phyloP scores from a whole-genome alignment of 1,284 basidiomycete species.

The Apiotrichum laibachii region DNA sequence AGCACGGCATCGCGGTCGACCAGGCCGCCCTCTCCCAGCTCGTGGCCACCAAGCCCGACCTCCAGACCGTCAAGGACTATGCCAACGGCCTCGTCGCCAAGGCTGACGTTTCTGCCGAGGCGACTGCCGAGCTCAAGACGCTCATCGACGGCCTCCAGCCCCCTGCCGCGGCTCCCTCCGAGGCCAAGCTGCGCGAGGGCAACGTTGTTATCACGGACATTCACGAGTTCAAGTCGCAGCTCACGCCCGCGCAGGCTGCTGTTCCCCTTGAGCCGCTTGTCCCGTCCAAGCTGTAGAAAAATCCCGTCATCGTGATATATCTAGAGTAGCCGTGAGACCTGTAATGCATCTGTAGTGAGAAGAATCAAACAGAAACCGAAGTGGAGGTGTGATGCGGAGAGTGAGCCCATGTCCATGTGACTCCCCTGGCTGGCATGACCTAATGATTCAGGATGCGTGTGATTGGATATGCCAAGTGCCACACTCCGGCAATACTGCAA shows the following conservation, averaged over 20 bases:
- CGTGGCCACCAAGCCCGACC: constrained; percentile 55
- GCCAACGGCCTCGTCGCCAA: constrained; percentile 58
- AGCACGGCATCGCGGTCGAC: constrained; percentile 59
- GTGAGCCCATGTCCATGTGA: no score
- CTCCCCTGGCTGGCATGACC: not conserved
- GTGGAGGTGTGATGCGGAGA: no score
- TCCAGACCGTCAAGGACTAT: constrained; percentile 57
- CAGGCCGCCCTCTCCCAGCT: constrained; percentile 54
- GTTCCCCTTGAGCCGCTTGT: constrained; percentile 51
- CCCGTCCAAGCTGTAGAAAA: constrained; percentile 27
- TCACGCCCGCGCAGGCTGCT: constrained; percentile 55
- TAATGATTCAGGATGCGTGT: not conserved
- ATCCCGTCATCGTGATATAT: no score
- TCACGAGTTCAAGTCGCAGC: constrained; percentile 65
- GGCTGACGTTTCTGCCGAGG: constrained; percentile 46
- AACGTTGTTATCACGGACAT: constrained; percentile 68
- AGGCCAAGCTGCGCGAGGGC: constrained; percentile 55
- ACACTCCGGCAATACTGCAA: not conserved
- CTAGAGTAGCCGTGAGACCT: not conserved
- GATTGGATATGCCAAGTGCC: not conserved
- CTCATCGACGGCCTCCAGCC: constrained; percentile 59
- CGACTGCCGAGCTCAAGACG: constrained; percentile 57
- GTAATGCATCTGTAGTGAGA: constrained; percentile 3
- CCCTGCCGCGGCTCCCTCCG: constrained; percentile 46
- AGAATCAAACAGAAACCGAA: not conserved